These are phyloP conservation scores for Pseudopithomyces chartarum DNA, from an alignment of 2,329 filamentous ascomycete species.

Conservation along the genomic window DNA sequence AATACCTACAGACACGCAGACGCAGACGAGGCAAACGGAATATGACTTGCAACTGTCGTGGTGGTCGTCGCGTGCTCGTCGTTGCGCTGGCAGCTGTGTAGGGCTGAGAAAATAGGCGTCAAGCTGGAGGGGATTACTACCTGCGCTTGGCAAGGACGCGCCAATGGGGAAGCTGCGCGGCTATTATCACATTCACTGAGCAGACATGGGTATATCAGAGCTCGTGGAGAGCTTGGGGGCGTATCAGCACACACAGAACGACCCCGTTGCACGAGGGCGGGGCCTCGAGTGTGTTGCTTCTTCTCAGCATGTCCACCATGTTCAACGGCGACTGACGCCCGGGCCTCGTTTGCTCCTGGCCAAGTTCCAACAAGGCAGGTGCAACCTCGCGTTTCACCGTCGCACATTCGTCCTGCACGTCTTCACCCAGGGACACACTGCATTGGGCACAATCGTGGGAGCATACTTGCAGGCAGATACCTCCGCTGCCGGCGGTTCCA, in stretches of 20 bases:
- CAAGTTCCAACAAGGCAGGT: neutral
- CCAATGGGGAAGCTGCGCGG: conserved; percentile 21
- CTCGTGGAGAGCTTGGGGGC: neutral
- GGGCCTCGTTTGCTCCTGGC: neutral
- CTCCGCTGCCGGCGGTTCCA: neutral
- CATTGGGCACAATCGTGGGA: neutral
- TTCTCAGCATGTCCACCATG: neutral
- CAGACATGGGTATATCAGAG: neutral
- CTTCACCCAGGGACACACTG: neutral
- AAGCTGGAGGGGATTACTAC: conserved; percentile 23
- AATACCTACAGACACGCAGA: conserved; percentile 19
- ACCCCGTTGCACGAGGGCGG: neutral
- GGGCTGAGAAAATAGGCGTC: conserved; percentile 28
- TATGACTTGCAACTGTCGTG: conserved; percentile 10
- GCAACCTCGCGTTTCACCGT: conserved; percentile 3
- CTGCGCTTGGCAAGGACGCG: conserved; percentile 14
- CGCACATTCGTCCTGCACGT: neutral
- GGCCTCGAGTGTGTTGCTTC: neutral
- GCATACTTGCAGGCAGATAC: neutral
- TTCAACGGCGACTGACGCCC: neutral
- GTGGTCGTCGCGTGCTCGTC: conserved; percentile 39
- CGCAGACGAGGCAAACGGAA: neutral
- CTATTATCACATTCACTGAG: conserved; percentile 9
- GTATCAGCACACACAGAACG: neutral
- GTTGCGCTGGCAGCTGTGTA: conserved; percentile 26